phyloP scores from a whole-genome alignment of 2,329 filamentous ascomycete genomes.

The Coniochaeta sp. region DNA sequence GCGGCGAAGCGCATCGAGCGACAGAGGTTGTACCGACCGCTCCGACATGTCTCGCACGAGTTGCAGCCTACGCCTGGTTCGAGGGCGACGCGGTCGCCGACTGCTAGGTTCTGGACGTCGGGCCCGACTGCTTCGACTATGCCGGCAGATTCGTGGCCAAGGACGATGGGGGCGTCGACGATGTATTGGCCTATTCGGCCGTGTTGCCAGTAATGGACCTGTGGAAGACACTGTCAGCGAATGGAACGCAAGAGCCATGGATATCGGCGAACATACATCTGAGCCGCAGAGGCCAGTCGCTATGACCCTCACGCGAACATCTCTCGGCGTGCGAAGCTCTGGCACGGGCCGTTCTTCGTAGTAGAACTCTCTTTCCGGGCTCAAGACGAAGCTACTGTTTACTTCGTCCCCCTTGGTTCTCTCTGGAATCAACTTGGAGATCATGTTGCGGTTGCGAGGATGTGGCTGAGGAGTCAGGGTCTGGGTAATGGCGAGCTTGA shows the following conservation, averaged over 20 bases:
- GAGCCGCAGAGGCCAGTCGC: constrained; percentile 83
- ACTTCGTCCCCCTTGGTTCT: neutral
- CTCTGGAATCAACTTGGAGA: neutral
- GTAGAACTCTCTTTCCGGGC: constrained; percentile 61
- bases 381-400: constrained; percentile 56
- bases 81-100: constrained; percentile 79
- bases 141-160: constrained; percentile 64
- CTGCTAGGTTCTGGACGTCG: constrained; percentile 51
- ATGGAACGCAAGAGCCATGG: neutral
- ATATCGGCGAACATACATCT: constrained; percentile 43
- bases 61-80: constrained; percentile 84
- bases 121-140: constrained; percentile 64
- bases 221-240: neutral
- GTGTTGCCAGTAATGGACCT: constrained; percentile 70
- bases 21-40: constrained; percentile 83
- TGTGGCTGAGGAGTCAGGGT: neutral
- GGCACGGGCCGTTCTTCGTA: constrained; percentile 71
- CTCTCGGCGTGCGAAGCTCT: constrained; percentile 54
- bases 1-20: constrained; percentile 81
- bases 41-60: constrained; percentile 66
- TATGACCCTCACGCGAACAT: constrained; percentile 71
- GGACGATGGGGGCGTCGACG: constrained; percentile 71
- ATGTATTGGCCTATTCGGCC: constrained; percentile 80
- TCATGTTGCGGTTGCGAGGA: neutral
- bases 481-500: neutral